Evolutionary conservation across 805 yeast species (phyloP), one percentile per base, ranked within the genome.

Genomic region (Hanseniaspora vineae): DNA sequence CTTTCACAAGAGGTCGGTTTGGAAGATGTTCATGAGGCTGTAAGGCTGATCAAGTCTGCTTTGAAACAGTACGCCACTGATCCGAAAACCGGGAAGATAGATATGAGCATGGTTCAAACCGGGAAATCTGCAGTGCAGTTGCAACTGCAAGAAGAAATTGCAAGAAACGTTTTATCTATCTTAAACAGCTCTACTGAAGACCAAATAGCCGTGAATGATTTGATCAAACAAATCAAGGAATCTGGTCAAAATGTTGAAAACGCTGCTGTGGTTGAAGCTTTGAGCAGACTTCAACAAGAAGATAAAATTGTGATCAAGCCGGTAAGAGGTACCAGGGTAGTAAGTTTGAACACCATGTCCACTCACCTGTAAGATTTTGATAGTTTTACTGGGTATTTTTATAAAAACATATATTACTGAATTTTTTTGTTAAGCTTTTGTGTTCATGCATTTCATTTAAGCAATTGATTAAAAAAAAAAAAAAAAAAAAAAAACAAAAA

Each of bases 31-130:
- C 72, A 74, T 51, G 99, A 92, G 62, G 95, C 97, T 0, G 97
- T 89, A 2, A 76, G 99, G 54, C 71, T 92, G 54, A 92, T 90
- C 61, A 80, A 84, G 56, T 77, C 95, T 2, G 99, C 99, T 13
- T 85, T 92, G 54, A 92, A 92, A 63, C 97, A 92, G 54, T 92
- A 92, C 62, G 99, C 99, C 14, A 92, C 96, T 2, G 99, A 92
- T 67, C 98, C 98, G 20, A 71, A 81, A 35, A 90, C 98, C 0
- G 99, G 99, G 31, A 77, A 92, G 58, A 92, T 92, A 54, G 98
- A 92, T 62, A 88, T 92, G 96, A 96, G 88, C 62, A 71, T 92
- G 61, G 89, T 92, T 31, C 97, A 90, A 67, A 92, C 97, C 0
- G 98, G 97, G 44, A 88, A 89, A 44, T 84, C 96, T 0, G 74